phyloP scores from a whole-genome alignment of 192 early-diverging fungal species.

The Entomortierella chlamydospora region DNA sequence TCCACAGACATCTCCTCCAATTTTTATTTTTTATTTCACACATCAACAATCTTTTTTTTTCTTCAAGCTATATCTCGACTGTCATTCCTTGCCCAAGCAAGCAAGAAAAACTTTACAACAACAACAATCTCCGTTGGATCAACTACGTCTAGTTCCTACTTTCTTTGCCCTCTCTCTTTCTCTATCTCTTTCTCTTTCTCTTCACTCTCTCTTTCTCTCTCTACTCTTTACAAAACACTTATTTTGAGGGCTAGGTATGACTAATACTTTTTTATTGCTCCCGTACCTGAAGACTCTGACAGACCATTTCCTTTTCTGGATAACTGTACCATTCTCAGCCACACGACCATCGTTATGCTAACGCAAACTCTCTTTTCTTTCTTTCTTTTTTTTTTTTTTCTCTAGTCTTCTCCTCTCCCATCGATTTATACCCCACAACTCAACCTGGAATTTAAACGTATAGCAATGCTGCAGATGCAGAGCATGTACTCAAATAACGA shows the following conservation, averaged over 20 bases:
- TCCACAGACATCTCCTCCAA: background rate
- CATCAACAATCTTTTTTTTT: background rate
- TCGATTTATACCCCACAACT: too few relatives aligned
- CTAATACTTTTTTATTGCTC: too few relatives aligned
- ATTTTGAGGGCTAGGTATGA: too few relatives aligned
- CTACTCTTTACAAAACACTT: background rate
- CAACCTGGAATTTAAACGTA: slow-evolving; percentile 12
- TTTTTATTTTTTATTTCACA: slow-evolving; percentile 4
- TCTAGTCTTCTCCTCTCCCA: too few relatives aligned
- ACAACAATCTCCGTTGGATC: too few relatives aligned
- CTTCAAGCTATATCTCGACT: background rate
- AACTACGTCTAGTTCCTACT: too few relatives aligned
- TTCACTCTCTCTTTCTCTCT: background rate
- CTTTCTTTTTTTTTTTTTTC: background rate
- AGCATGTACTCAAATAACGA: slow-evolving; percentile 30
- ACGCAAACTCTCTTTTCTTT: background rate
- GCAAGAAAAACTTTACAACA: background rate
- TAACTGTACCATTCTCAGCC: background rate
- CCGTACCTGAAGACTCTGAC: too few relatives aligned
- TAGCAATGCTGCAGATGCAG: slow-evolving; percentile 34
- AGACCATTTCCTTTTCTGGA: too few relatives aligned
- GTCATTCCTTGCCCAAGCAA: slow-evolving; percentile 6
- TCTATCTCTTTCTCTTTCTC: too few relatives aligned
- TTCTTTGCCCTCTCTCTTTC: too few relatives aligned
- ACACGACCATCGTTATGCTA: background rate